Base-by-base conservation (phyloP, 805 yeast genomes). In the Starmera quercuum region DNA sequence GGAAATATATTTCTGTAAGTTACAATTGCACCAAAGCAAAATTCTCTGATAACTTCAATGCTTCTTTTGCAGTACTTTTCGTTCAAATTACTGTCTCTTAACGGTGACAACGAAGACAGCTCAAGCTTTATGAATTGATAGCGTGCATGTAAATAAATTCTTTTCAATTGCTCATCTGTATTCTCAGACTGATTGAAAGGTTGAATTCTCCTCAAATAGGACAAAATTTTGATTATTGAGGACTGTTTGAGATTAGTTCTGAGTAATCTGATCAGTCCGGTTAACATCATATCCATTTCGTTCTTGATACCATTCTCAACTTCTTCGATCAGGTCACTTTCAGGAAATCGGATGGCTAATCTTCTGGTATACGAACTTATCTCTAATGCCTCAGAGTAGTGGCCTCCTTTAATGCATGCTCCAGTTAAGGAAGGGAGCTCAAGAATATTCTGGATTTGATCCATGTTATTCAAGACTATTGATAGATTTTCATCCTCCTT, bases 321-420 rank as follows among this genome's bases (percentile, higher is more conserved):
- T 26, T 64, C 58, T 14, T 57, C 61, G 23, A 85, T 70, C 2
- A 82, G 48, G 2, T 59, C 54, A 7, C 79, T 57, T 28, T 70
- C 69, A 7, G 87, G 84, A 54, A 80, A 88, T 38, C 94, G 66
- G 13, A 78, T 73, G 1, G 70, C 63, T 17, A 92, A 62, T 35
- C 94, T 68, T 41, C 79, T 71, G 1, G 83, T 76, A 47, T 83
- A 77, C 20, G 82, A 71, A 10, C 87, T 81, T 11, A 90, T 72
- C 53, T 90, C 95, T 23, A 90, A 69, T 8, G 96, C 87, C 49
- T 87, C 95, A 22, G 86, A 82, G 51, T 88, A 92, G 49, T 83
- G 83, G 0, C 95, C 95, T 30, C 82, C 80, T 31, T 75, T 67
- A 9, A 88, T 84, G 56, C 97, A 85, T n/a, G 88, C 76, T 31